Base-by-base conservation (phyloP, 202 grass and related monocot species). In the Carex arenaria region DNA sequence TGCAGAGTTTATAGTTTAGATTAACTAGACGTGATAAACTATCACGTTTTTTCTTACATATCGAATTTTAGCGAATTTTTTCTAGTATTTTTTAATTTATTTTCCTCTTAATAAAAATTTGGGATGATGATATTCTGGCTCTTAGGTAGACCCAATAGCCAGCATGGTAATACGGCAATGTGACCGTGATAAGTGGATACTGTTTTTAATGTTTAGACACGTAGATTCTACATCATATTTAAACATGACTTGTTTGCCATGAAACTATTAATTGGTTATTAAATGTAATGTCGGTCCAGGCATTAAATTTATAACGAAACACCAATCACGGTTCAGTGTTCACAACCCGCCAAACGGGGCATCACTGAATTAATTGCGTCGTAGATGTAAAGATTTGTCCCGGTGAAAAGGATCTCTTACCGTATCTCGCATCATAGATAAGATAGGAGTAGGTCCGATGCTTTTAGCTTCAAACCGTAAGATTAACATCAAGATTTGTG, bases 181-280 rank as follows among this genome's bases (percentile, higher is more conserved):
- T 6, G 30, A 54, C 47, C 28, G 47, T 54, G 7, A 73, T 45
- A 51, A 74, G 71, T 18, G 71, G 20, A 13, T 52, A 51, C 10
- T 52, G 22, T 73, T 49, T 47, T 73, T 26, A 19, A 52, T 52
- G 66, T 49, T 18, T 4, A 30, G 62, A 31, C 62, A 32, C 20
- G 45, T 49, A 73, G 43, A 73, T 65, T 12, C 47, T n/a, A 30
- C 43, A 30, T 23, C 43, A 30, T 23, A 75, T 30, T 75, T 31
- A 18, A 31, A 73, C 71, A 54, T 55, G 72, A 75, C 72, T 75
- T 75, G 49, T 30, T 53, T 54, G 72, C 26, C 72, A 75, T 75
- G 72, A 54, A 55, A 55, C 49, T 17, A 75, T 75, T 75, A 75
- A 54, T 31, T 31, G 49, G 23, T 2, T 14, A 75, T 75, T 75